Evolutionary conservation across 2,329 filamentous ascomycete species (phyloP).

Genomic region (Ceratocystis eucalypticola): DNA sequence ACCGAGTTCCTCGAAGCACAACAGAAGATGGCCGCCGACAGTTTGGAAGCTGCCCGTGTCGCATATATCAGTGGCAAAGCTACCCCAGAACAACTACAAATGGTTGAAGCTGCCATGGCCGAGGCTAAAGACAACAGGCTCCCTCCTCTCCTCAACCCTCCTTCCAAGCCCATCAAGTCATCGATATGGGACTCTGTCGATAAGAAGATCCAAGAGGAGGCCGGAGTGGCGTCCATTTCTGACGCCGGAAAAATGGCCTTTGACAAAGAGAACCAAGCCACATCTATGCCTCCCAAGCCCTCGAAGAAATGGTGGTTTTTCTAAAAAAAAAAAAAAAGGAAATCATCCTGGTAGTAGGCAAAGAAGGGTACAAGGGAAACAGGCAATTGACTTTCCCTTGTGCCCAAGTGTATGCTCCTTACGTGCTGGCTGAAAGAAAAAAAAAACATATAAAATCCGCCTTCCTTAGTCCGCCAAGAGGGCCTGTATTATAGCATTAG

Average conservation of each 20-base stretch:
- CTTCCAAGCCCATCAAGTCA: constrained; percentile 26
- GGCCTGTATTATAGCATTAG: constrained; percentile 28
- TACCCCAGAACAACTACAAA: constrained; percentile 40
- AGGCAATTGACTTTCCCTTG: neutral
- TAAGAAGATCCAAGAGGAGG: constrained; percentile 19
- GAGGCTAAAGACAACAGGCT: constrained; percentile 37
- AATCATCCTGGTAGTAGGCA: neutral
- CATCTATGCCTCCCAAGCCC: constrained; percentile 21
- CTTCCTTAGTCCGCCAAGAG: constrained; percentile 20
- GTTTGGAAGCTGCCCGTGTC: constrained; percentile 42
- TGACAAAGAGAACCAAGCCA: constrained; percentile 4
- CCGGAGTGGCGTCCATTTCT: neutral
- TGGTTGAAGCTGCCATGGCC: constrained; percentile 44
- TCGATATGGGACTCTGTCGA: constrained; percentile 21
- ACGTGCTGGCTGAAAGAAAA: neutral
- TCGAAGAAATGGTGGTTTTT: constrained; percentile 20
- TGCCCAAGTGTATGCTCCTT: neutral
- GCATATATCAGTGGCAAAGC: constrained; percentile 47
- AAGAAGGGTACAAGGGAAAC: neutral
- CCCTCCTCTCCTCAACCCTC: constrained; percentile 38
- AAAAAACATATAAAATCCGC: neutral
- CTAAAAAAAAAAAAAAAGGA: neutral
- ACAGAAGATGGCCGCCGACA: constrained; percentile 39
- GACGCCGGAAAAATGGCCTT: constrained; percentile 1
- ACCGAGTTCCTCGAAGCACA: constrained; percentile 45